phyloP scores from a whole-genome alignment of 2,329 filamentous ascomycete species.

The Aspergillus sp. region DNA sequence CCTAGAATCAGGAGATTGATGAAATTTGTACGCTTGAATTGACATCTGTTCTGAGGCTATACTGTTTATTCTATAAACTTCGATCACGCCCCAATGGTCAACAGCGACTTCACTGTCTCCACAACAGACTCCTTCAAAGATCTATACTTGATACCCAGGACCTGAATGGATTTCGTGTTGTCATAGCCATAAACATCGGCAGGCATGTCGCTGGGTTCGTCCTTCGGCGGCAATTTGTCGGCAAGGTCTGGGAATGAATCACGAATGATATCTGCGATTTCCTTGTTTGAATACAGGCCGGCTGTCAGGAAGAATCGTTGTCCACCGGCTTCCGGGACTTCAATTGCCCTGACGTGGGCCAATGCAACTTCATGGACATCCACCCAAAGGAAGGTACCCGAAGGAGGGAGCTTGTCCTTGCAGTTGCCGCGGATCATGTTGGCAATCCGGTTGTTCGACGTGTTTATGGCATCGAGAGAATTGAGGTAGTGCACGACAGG shows the following conservation, averaged over 20 bases:
- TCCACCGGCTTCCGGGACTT: slow-evolving; percentile 44
- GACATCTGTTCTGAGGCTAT: not conserved
- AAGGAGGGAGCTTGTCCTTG: slow-evolving; percentile 57
- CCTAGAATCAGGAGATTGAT: not conserved
- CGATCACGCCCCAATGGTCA: slow-evolving; percentile 29
- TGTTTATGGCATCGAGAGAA: slow-evolving; percentile 64
- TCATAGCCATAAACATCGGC: slow-evolving; percentile 32
- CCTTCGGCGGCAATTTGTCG: slow-evolving; percentile 38
- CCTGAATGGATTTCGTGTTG: slow-evolving; percentile 39
- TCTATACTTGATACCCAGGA: slow-evolving; percentile 42
- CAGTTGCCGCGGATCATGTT: slow-evolving; percentile 62
- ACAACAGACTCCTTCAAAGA: slow-evolving; percentile 36
- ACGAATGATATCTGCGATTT: slow-evolving; percentile 40
- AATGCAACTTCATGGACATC: slow-evolving; percentile 49
- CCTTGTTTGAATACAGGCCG: slow-evolving; percentile 42
- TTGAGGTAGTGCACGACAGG: slow-evolving; percentile 64
- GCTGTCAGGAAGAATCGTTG: slow-evolving; percentile 46
- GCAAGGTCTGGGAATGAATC: slow-evolving; percentile 43
- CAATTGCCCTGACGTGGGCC: slow-evolving; percentile 47
- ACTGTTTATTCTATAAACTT: not conserved
- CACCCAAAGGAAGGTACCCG: slow-evolving; percentile 59
- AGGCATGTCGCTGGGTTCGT: slow-evolving; percentile 29
- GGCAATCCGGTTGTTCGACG: slow-evolving; percentile 66
- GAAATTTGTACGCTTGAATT: too few species aligned
- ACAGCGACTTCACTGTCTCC: slow-evolving; percentile 37